A percentile compares a stretch with the other conserved stretches of the same genome.
Conservation (phyloP, 78 protist genomes). For the Parvularia atlantis region DNA sequence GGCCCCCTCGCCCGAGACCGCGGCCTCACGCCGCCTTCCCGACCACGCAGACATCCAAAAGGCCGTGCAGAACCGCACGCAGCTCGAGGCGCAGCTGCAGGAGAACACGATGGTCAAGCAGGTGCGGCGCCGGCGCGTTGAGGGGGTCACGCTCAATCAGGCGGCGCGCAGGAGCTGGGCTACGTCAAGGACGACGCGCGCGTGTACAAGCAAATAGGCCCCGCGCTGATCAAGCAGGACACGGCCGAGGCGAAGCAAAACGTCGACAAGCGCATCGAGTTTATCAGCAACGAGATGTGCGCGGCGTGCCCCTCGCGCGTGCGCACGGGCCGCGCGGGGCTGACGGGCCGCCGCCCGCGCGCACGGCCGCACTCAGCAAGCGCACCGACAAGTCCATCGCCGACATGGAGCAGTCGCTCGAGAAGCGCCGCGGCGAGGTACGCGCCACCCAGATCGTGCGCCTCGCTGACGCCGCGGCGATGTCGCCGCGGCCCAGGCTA, state of each 20-base stretch:
- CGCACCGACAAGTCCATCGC: no score
- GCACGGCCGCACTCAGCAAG: no score
- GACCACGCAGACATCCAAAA: background rate
- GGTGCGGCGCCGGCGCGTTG: background rate
- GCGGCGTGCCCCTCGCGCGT: no score
- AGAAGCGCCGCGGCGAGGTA: no score
- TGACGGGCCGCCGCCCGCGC: no score
- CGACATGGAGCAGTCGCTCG: no score
- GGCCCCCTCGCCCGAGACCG: no score
- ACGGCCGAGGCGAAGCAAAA: background rate
- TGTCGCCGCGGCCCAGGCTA: no score
- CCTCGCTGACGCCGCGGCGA: no score
- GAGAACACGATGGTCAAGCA: background rate
- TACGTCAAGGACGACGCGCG: background rate
- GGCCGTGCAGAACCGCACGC: background rate
- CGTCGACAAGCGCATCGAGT: background rate
- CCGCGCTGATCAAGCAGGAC: slow-evolving; percentile 6
- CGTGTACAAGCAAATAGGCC: background rate
- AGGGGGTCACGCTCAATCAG: background rate
- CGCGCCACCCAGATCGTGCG: no score
- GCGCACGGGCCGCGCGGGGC: no score
- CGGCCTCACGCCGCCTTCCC: no score
- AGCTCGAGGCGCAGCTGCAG: background rate
- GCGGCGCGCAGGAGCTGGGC: background rate
- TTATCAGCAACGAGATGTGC: background rate